phyloP scores from a whole-genome alignment of 1,139 yeast species.

The Sugiyamaella novakii region DNA sequence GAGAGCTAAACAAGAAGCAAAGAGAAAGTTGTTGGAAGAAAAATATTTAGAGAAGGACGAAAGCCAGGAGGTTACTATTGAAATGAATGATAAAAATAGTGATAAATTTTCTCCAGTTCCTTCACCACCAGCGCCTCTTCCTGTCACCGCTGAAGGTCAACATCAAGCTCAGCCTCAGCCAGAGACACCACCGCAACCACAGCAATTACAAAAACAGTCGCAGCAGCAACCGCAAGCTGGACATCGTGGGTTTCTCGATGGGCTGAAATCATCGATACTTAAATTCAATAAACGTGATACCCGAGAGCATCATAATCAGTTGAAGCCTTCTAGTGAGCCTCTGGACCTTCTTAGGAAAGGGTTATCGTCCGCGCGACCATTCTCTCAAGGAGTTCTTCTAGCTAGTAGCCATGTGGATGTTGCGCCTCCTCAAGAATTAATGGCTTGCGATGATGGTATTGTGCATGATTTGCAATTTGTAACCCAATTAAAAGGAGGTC shows the following conservation, averaged over 20 bases:
- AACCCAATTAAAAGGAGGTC: conserved; percentile 9
- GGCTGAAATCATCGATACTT: background rate
- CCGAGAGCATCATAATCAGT: background rate
- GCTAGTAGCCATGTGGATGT: conserved; percentile 15
- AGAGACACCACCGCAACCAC: conserved; percentile 2
- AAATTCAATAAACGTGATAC: background rate
- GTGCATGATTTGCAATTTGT: conserved; percentile 8
- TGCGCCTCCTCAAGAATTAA: conserved; percentile 10
- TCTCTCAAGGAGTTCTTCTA: conserved; percentile 4
- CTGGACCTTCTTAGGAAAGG: conserved; percentile 19
- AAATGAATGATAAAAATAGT: background rate
- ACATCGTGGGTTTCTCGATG: background rate
- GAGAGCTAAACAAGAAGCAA: conserved; percentile 16
- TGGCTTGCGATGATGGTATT: conserved; percentile 12
- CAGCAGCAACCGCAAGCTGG: background rate
- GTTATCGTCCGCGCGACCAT: conserved; percentile 21
- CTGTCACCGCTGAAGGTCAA: background rate
- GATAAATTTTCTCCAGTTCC: background rate
- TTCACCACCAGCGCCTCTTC: background rate
- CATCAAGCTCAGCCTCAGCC: conserved; percentile 2
- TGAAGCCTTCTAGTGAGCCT: conserved; percentile 2
- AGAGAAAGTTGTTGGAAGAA: conserved; percentile 19
- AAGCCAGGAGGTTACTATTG: background rate
- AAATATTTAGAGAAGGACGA: conserved; percentile 18
- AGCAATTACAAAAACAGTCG: background rate